Evolutionary conservation across 2,329 filamentous ascomycete species (phyloP).

Genomic region (Eutypella sp.): DNA sequence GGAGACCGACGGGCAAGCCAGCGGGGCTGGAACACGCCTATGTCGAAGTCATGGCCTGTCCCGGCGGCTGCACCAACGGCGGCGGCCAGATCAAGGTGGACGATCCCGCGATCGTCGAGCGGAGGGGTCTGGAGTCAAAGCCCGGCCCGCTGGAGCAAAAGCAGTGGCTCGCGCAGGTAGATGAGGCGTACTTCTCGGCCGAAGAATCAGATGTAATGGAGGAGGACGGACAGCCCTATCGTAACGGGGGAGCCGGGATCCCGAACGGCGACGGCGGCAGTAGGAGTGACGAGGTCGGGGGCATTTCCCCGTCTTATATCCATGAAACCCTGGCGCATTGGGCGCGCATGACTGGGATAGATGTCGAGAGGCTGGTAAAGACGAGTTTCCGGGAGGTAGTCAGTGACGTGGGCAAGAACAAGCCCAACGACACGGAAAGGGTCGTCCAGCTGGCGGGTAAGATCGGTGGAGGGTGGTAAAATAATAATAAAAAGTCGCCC

Average conservation of each 20-base stretch:
- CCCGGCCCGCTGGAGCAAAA: slow-evolving; percentile 76
- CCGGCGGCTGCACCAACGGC: slow-evolving; percentile 96
- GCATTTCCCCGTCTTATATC: slow-evolving; percentile 62
- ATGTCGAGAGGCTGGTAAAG: slow-evolving; percentile 66
- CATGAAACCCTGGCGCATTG: slow-evolving; percentile 70
- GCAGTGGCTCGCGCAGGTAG: slow-evolving; percentile 74
- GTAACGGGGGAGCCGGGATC: slow-evolving; percentile 9
- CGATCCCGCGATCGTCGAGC: slow-evolving; percentile 60
- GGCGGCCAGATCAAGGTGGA: slow-evolving; percentile 92
- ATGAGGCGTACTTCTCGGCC: slow-evolving; percentile 85
- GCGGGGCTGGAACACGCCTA: slow-evolving; percentile 70
- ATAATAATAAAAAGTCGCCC: slow-evolving; percentile 21
- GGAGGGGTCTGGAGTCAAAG: slow-evolving; percentile 45
- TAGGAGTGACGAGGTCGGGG: slow-evolving; percentile 47
- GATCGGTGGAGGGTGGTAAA: slow-evolving; percentile 88
- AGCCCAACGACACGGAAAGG: slow-evolving; percentile 65
- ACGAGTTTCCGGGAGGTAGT: slow-evolving; percentile 91
- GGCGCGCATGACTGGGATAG: slow-evolving; percentile 66
- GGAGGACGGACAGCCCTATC: slow-evolving; percentile 19
- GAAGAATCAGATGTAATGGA: slow-evolving; percentile 46
- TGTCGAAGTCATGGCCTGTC: slow-evolving; percentile 98
- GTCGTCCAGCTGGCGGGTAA: slow-evolving; percentile 87
- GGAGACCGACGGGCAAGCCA: slow-evolving; percentile 46
- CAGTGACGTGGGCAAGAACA: slow-evolving; percentile 84
- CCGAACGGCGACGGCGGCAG: slow-evolving; percentile 19